Conservation (phyloP, 495 filamentous ascomycete species). For the Penicillium subrubescens region DNA sequence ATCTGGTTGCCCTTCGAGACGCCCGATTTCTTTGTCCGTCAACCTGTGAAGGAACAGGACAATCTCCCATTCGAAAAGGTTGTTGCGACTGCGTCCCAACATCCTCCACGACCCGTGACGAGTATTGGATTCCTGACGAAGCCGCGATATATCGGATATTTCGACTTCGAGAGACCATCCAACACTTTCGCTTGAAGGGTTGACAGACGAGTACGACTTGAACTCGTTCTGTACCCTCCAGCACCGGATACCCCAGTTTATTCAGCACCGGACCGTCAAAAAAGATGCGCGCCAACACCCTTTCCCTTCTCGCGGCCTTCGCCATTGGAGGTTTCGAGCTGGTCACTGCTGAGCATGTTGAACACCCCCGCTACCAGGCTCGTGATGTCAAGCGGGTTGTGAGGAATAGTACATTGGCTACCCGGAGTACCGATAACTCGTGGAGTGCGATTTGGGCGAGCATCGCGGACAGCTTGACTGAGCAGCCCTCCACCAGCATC, state of each 20-base stretch:
- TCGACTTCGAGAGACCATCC: neutral
- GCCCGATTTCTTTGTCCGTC: slow-evolving; percentile 14
- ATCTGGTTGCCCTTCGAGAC: slow-evolving; percentile 35
- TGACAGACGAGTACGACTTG: slow-evolving; percentile 24
- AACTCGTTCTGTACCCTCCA: slow-evolving; percentile 29
- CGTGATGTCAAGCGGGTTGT: slow-evolving; percentile 49
- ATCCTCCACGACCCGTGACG: slow-evolving; percentile 14
- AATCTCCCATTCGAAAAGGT: slow-evolving; percentile 2
- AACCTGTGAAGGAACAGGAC: slow-evolving; percentile 4
- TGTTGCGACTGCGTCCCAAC: slow-evolving; percentile 26
- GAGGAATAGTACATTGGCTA: slow-evolving; percentile 24
- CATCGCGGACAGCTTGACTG: slow-evolving; percentile 1
- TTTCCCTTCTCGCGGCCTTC: slow-evolving; percentile 36
- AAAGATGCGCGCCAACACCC: slow-evolving; percentile 35
- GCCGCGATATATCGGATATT: slow-evolving; percentile 3
- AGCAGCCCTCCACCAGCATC: neutral
- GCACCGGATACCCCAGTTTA: neutral
- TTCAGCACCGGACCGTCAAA: slow-evolving; percentile 7
- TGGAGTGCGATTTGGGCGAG: slow-evolving; percentile 6
- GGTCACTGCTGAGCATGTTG: slow-evolving; percentile 35
- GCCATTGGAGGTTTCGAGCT: slow-evolving; percentile 42
- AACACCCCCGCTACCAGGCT: slow-evolving; percentile 48
- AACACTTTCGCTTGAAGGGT: slow-evolving; percentile 20
- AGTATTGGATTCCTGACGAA: neutral
- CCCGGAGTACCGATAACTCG: slow-evolving; percentile 4